These are phyloP conservation scores for Kurtzmaniella quercitrusa DNA, from an alignment of 1,139 yeast genomes.

Conservation along the genomic window DNA sequence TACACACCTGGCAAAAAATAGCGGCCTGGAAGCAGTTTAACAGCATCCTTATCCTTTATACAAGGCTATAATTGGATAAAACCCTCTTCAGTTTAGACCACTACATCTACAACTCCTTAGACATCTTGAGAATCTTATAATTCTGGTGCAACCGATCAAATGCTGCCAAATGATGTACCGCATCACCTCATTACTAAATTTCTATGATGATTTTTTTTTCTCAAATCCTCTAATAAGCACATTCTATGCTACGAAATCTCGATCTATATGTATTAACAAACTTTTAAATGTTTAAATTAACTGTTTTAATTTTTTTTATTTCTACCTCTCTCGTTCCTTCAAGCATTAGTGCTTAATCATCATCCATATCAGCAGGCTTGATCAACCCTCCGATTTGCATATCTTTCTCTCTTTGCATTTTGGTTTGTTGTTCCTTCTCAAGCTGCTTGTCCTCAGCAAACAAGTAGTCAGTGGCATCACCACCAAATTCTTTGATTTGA, in stretches of 20 bases:
- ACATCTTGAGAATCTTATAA: no score
- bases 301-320: not conserved
- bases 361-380: conserved; percentile 96
- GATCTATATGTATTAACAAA: not conserved
- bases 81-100: no score
- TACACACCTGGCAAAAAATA: no score
- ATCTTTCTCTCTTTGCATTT: conserved; percentile 75
- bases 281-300: not conserved
- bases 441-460: conserved; percentile 91
- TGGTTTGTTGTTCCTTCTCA: conserved; percentile 66
- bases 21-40: no score
- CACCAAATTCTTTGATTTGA: conserved; percentile 93
- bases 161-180: no score
- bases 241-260: not conserved
- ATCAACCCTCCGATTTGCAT: conserved; percentile 88
- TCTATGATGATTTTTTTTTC: no score
- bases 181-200: no score
- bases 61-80: no score
- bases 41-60: no score
- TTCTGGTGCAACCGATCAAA: no score
- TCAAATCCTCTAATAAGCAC: no score
- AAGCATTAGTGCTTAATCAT: conserved; percentile 19
- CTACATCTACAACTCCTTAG: no score
- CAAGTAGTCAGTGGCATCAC: conserved; percentile 87
- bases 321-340: not conserved